These are phyloP conservation scores for Ceratobasidium sp. DNA, from an alignment of 1,284 basidiomycete species.

Conservation along the genomic window DNA sequence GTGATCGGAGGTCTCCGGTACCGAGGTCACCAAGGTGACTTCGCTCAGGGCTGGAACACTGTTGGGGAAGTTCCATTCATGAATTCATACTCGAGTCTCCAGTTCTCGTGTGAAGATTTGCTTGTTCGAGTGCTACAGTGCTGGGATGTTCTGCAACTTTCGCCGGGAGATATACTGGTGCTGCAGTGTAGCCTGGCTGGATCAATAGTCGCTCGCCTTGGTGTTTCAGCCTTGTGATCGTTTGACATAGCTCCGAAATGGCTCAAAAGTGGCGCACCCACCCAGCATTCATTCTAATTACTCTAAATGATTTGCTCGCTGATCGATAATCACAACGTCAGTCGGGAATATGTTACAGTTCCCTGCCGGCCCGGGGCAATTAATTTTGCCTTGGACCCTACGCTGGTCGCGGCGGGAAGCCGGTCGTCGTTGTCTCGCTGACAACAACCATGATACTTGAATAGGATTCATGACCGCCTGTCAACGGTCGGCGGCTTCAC, in stretches of 20 bases:
- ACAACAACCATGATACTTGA: slow-evolving; percentile 37
- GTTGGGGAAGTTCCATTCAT: slow-evolving; percentile 11
- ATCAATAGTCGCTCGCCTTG: not conserved
- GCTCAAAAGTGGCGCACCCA: not conserved
- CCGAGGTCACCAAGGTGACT: slow-evolving; percentile 40
- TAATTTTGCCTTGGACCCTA: slow-evolving; percentile 40
- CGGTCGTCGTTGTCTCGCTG: slow-evolving; percentile 21
- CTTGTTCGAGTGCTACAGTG: not conserved
- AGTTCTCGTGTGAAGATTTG: slow-evolving; percentile 30
- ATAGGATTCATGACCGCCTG: slow-evolving; percentile 7
- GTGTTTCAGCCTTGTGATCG: slow-evolving; percentile 35
- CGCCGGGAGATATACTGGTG: not conserved
- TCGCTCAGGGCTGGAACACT: slow-evolving; percentile 20
- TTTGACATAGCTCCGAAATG: not conserved
- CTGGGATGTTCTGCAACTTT: not conserved
- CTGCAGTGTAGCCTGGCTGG: not conserved
- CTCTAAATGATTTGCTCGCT: not conserved
- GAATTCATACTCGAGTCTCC: slow-evolving; percentile 9
- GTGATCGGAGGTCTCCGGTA: slow-evolving; percentile 10
- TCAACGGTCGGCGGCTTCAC: slow-evolving; percentile 38
- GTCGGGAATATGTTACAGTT: not conserved
- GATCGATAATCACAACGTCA: slow-evolving; percentile 6
- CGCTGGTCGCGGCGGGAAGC: slow-evolving; percentile 18
- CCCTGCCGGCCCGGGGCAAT: slow-evolving; percentile 19
- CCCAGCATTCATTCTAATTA: not conserved